Evolutionary conservation across 495 filamentous ascomycete species (phyloP), one percentile per base, ranked within the genome.

Genomic region (Penicillium ucsense): DNA sequence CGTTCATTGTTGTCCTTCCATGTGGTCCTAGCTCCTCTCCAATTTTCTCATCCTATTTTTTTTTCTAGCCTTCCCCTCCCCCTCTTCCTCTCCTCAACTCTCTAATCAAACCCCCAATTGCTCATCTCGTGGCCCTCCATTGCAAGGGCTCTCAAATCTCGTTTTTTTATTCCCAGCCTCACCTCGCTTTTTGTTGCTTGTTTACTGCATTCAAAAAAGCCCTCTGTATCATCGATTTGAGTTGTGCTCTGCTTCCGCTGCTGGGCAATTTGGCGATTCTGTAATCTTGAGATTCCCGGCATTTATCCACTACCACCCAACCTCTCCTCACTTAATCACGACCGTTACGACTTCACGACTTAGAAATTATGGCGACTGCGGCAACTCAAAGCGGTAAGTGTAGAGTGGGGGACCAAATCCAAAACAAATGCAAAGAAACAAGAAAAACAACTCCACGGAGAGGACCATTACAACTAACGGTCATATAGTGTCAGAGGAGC

Each of bases 231-330:
- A 20, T 20, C 20, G 20, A 20, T 20, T 20, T 20, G 20, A 20
- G 20, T 20, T 20, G 20, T 20, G 20, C 20, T 49, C 51, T 51
- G 51, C 50, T 39, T 55, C 38, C 49, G 55, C 53, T 55, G 56
- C 56, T 55, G 56, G 56, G 50, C 56, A 59, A 59, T 50, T 59
- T 55, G 20, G 56, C 56, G 43, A 54, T 52, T 50, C 39, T 53
- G 47, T 31, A 20, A 20, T 20, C 20, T 20, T 20, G 20, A 20
- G 20, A 20, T 20, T 2, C 20, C 20, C 20, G 20, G 2, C 20
- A 20, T 20, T 20, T 33, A 39, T 35, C 35, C 29, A 38, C 31
- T 45, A 27, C 31, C 36, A 32, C 28, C 20, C 31, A 30, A 10
- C 47, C 40, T 28, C 48, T 45, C 30, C 49, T 38, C 43, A 48